Percentiles rank a stretch among this genome's conserved stretches.
Evolutionary conservation across 352 stramenopile genomes (phyloP).

Genomic region (Globisporangium orthogonon): DNA sequence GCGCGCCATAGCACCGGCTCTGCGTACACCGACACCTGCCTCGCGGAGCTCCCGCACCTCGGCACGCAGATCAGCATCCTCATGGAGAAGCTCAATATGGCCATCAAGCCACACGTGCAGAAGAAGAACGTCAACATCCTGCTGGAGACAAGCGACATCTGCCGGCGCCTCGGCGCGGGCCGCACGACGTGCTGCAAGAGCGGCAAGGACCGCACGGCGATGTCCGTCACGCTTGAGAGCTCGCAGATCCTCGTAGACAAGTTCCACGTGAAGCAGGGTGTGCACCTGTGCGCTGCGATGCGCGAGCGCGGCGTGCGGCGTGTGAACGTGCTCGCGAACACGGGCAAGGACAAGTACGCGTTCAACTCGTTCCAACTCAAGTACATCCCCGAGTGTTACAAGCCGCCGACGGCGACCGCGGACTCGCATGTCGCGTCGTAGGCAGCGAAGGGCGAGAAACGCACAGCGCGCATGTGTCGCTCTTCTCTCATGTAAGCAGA

Average conservation of each 20-base stretch:
- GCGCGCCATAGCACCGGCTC: constrained; percentile 11
- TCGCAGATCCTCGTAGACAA: constrained; percentile 88
- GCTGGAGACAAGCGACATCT: constrained; percentile 83
- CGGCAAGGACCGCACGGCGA: constrained; percentile 96
- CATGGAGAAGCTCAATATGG: constrained; percentile 42
- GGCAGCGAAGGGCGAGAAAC: neutral
- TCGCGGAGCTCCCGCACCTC: constrained; percentile 39
- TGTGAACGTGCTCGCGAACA: constrained; percentile 83
- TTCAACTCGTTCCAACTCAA: constrained; percentile 97
- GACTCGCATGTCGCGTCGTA: constrained; percentile 77
- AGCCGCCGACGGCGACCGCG: constrained; percentile 77
- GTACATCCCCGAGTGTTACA: constrained; percentile 94
- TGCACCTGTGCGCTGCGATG: constrained; percentile 84
- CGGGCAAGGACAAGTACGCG: constrained; percentile 91
- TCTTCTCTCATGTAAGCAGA: neutral
- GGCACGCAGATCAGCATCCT: constrained; percentile 54
- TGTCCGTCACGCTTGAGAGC: constrained; percentile 96
- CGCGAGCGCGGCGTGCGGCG: constrained; percentile 78
- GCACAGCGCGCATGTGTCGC: no score
- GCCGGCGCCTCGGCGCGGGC: constrained; percentile 86
- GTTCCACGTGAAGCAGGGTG: constrained; percentile 82
- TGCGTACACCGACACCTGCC: constrained; percentile 14
- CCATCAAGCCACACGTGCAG: constrained; percentile 59
- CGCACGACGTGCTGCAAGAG: constrained; percentile 96
- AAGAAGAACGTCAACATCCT: constrained; percentile 88